These are phyloP conservation scores for Globisporangium ultimum DNA, from an alignment of 352 stramenopile species.

Conservation along the genomic window DNA sequence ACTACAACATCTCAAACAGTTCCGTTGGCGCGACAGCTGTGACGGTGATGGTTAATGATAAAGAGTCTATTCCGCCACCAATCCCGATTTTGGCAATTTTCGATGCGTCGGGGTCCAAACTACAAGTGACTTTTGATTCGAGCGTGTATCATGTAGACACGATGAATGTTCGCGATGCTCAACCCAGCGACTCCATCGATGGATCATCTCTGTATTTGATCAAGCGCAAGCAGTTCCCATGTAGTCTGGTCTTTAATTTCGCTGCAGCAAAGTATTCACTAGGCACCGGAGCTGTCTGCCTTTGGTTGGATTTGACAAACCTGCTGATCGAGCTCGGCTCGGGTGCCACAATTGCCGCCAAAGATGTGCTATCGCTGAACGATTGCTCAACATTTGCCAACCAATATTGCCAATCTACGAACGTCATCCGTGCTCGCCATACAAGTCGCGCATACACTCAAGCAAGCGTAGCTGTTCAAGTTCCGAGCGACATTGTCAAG, in stretches of 20 bases:
- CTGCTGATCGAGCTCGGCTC: slow-evolving; percentile 47
- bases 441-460: slow-evolving; percentile 61
- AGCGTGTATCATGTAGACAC: slow-evolving; percentile 60
- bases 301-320: slow-evolving; percentile 54
- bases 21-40: slow-evolving; percentile 40
- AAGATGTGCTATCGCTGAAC: slow-evolving; percentile 47
- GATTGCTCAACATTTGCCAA: slow-evolving; percentile 42
- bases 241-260: slow-evolving; percentile 46
- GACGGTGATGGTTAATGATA: slow-evolving; percentile 54
- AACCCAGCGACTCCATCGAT: not conserved
- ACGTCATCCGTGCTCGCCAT: slow-evolving; percentile 41
- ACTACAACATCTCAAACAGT: slow-evolving; percentile 64
- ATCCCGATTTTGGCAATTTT: slow-evolving; percentile 44
- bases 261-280: slow-evolving; percentile 31
- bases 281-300: slow-evolving; percentile 29
- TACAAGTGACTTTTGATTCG: slow-evolving; percentile 64
- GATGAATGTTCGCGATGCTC: slow-evolving; percentile 36
- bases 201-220: slow-evolving; percentile 25
- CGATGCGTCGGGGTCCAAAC: slow-evolving; percentile 44
- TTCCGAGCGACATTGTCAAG: slow-evolving; percentile 28
- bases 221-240: slow-evolving; percentile 39
- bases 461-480: slow-evolving; percentile 28
- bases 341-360: slow-evolving; percentile 34
- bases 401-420: slow-evolving; percentile 41
- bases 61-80: slow-evolving; percentile 56